phyloP scores from a whole-genome alignment of 495 filamentous ascomycete species.

The Aspergillus homomorphus region DNA sequence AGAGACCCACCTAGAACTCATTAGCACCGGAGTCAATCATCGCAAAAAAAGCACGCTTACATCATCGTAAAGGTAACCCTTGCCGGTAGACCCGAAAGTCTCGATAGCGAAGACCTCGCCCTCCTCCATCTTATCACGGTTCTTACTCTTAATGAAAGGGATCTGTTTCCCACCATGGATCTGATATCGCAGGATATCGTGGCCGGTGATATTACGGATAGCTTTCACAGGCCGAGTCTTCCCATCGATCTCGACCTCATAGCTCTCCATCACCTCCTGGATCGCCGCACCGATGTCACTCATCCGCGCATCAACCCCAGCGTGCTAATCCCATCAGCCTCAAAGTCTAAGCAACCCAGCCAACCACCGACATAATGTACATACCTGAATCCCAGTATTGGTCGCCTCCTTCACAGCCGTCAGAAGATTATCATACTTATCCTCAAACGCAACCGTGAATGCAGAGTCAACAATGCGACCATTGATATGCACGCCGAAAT shows the following conservation, averaged over 20 bases:
- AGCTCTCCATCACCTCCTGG: conserved; percentile 67
- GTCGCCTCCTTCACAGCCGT: conserved; percentile 61
- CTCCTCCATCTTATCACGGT: conserved; percentile 64
- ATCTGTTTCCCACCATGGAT: conserved; percentile 63
- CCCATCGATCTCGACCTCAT: conserved; percentile 58
- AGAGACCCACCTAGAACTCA: conserved; percentile 30
- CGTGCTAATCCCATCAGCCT: conserved; percentile 36
- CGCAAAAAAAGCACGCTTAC: conserved; percentile 26
- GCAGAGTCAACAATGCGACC: conserved; percentile 65
- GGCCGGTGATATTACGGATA: conserved; percentile 56
- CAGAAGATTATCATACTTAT: conserved; percentile 59
- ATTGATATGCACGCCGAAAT: conserved; percentile 64
- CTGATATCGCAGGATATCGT: conserved; percentile 56
- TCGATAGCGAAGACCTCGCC: conserved; percentile 65
- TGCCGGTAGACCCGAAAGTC: conserved; percentile 61
- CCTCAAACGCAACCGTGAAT: conserved; percentile 61
- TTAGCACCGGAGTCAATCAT: not conserved
- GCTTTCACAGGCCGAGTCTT: conserved; percentile 56
- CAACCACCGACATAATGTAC: not conserved
- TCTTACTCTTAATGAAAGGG: conserved; percentile 57
- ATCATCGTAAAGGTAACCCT: conserved; percentile 44
- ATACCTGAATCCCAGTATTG: conserved; percentile 56
- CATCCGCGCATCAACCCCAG: conserved; percentile 61
- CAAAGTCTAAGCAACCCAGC: not conserved
- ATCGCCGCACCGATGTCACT: conserved; percentile 60